Conservation (phyloP, 805 yeast genomes). For the Henningerozyma blattae region DNA sequence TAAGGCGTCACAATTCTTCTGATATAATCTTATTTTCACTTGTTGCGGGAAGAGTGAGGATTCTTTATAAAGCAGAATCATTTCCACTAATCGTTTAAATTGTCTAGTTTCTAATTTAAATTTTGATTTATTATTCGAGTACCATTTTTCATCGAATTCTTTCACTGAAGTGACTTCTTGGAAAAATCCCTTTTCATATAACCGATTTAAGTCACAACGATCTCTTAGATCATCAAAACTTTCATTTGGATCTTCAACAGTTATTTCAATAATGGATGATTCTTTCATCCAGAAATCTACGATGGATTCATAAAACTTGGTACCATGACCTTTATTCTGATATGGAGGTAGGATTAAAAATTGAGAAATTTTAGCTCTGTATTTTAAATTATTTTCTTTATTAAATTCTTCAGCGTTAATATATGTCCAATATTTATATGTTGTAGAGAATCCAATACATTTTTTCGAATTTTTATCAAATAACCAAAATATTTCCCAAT, state of each 20-base stretch:
- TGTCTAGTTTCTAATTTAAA: conserved; percentile 69
- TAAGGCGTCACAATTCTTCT: conserved; percentile 72
- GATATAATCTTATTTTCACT: conserved; percentile 64
- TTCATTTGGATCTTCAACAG: conserved; percentile 92
- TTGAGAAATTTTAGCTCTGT: conserved; percentile 75
- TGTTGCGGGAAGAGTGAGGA: conserved; percentile 37
- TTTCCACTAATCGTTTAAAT: conserved; percentile 63
- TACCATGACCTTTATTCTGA: conserved; percentile 68
- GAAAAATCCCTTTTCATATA: conserved; percentile 26
- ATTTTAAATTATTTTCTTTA: conserved; percentile 18
- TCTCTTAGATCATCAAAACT: conserved; percentile 86
- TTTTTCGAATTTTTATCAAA: conserved; percentile 25
- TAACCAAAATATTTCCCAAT: conserved; percentile 69
- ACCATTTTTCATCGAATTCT: conserved; percentile 26
- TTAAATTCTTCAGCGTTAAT: conserved; percentile 44
- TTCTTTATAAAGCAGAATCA: conserved; percentile 39
- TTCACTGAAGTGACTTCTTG: conserved; percentile 13
- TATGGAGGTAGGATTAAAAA: conserved; percentile 75
- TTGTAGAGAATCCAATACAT: conserved; percentile 73
- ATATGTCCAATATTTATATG: conserved; percentile 74
- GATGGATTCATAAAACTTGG: conserved; percentile 45
- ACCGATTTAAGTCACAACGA: conserved; percentile 53
- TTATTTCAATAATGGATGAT: conserved; percentile 48
- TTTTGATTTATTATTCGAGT: conserved; percentile 23
- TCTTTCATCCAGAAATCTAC: conserved; percentile 45